Conservation (phyloP, 2,329 filamentous ascomycete species). For the Bipolaris cookei region DNA sequence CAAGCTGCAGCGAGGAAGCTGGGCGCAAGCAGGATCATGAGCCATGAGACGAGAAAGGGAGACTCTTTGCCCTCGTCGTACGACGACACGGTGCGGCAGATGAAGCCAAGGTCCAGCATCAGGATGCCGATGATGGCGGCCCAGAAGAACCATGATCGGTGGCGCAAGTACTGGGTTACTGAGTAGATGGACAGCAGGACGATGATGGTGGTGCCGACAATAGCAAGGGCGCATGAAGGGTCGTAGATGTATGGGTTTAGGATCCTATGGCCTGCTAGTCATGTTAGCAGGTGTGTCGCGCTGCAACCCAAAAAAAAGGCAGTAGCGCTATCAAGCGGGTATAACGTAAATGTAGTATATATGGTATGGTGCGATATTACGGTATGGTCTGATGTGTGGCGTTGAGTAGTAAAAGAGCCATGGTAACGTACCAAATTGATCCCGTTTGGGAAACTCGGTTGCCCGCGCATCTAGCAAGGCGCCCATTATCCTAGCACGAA, state of each 20-base stretch:
- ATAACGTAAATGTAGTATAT: neutral
- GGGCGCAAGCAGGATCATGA: conserved; percentile 58
- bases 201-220: conserved; percentile 53
- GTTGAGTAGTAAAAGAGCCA: neutral
- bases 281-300: too few relatives aligned
- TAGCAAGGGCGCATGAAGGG: conserved; percentile 54
- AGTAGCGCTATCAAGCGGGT: neutral
- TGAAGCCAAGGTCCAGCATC: conserved; percentile 60
- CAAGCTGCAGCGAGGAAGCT: conserved; percentile 59
- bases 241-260: conserved; percentile 57
- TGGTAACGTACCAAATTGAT: neutral
- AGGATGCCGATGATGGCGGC: conserved; percentile 40
- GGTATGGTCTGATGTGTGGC: neutral
- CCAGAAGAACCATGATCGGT: conserved; percentile 49
- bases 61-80: conserved; percentile 39
- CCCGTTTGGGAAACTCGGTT: conserved; percentile 8
- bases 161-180: conserved; percentile 44
- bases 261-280: conserved; percentile 22
- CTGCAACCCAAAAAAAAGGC: too few relatives aligned
- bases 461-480: conserved; percentile 5
- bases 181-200: conserved; percentile 40
- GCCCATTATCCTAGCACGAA: neutral
- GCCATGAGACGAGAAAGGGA: conserved; percentile 51
- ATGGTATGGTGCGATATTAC: neutral
- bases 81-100: conserved; percentile 56